A percentile compares a stretch with the other conserved stretches of the same genome.
These are phyloP conservation scores for Talaromyces sp. DNA, from an alignment of 2,329 filamentous ascomycete genomes.

Conservation along the genomic window DNA sequence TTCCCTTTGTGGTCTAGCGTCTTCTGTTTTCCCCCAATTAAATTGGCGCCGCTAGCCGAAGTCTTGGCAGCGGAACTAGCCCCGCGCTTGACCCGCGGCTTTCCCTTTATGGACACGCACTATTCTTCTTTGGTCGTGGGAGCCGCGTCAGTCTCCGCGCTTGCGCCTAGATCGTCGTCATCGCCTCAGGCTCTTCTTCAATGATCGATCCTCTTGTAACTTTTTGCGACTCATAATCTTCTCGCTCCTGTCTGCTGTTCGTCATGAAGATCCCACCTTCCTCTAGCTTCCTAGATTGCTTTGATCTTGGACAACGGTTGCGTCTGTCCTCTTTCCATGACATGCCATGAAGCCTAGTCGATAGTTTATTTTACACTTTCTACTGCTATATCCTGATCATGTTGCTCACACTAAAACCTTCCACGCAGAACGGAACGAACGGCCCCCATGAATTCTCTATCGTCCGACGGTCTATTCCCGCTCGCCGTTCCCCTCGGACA, in stretches of 20 bases:
- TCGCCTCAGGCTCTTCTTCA: not conserved
- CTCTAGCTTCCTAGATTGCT: not conserved
- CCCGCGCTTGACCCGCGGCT: not conserved
- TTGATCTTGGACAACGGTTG: not conserved
- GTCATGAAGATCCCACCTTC: not conserved
- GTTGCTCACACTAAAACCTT: slow-evolving; percentile 47
- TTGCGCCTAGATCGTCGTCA: slow-evolving; percentile 13
- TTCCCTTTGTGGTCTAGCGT: not conserved
- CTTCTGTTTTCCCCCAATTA: not conserved
- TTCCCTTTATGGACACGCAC: not conserved
- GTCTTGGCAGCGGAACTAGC: not conserved
- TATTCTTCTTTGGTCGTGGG: not conserved
- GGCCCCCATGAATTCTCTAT: slow-evolving; percentile 47
- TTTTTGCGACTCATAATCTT: not conserved
- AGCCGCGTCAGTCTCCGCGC: not conserved
- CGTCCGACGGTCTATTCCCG: slow-evolving; percentile 38
- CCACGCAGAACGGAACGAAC: slow-evolving; percentile 44
- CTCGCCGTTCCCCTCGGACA: slow-evolving; percentile 34
- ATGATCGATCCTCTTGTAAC: not conserved
- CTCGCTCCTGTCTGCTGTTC: not conserved
- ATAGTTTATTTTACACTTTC: not conserved
- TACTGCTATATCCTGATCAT: not conserved
- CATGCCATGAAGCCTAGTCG: not conserved
- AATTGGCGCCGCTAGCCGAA: not conserved
- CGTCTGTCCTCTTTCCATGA: not conserved